phyloP scores from a whole-genome alignment of 2,329 filamentous ascomycete genomes.

The Colletotrichum lupini region DNA sequence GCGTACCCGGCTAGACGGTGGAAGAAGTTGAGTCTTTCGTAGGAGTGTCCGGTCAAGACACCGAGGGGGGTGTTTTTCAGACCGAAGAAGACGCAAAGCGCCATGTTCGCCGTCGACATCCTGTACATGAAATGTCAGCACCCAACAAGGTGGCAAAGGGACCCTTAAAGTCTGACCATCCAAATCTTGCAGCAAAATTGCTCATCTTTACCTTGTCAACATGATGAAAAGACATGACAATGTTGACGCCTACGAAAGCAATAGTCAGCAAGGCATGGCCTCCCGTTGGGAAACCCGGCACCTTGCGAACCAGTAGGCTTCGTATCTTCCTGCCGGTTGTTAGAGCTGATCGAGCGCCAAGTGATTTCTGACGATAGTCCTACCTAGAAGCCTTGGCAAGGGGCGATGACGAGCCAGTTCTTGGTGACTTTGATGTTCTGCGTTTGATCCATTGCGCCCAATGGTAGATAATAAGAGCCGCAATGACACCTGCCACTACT shows the following conservation, averaged over 20 bases:
- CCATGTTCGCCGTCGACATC: background rate
- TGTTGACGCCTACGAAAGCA: slow-evolving; percentile 47
- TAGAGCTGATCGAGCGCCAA: background rate
- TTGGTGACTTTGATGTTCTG: background rate
- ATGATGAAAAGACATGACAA: slow-evolving; percentile 46
- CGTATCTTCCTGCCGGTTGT: background rate
- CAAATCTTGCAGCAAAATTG: slow-evolving; percentile 49
- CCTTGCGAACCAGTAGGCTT: background rate
- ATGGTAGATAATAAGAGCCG: background rate
- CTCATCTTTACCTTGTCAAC: slow-evolving; percentile 43
- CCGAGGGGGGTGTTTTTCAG: slow-evolving; percentile 64
- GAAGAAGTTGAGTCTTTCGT: slow-evolving; percentile 67
- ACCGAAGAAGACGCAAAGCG: slow-evolving; percentile 53
- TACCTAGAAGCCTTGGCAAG: background rate
- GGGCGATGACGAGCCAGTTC: background rate
- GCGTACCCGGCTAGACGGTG: slow-evolving; percentile 59
- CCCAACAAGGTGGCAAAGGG: background rate
- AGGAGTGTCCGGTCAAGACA: slow-evolving; percentile 62
- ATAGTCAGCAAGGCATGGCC: slow-evolving; percentile 45
- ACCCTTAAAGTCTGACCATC: slow-evolving; percentile 54
- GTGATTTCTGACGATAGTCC: background rate
- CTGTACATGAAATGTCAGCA: background rate
- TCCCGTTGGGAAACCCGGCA: background rate
- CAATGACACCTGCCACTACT: background rate
- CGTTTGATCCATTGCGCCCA: background rate